Base-by-base conservation (phyloP, 805 yeast genomes). In the Wickerhamomyces chaumierensis region DNA sequence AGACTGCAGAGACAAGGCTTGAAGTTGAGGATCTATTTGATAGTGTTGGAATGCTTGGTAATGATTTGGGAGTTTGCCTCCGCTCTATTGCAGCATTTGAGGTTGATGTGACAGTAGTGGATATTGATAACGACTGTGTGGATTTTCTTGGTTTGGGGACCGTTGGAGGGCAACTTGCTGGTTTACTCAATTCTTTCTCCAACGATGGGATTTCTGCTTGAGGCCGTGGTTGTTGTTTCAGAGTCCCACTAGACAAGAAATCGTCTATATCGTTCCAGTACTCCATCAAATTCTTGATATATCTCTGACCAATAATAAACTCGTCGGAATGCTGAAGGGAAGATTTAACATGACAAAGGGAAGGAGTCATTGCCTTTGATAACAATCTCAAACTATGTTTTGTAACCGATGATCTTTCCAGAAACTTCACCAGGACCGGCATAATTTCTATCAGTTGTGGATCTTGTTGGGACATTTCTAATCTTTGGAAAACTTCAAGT, bases 281-380 rank as follows among this genome's bases (percentile, higher is more conserved):
- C 27, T 65, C 72, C 31, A 80, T 48, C 6, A 79, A 46, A 42
- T 72, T 75, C 39, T 66, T 69, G 17, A 77, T 57, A 40, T 71
- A 74, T 36, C 83, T 60, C 18, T 66, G 63, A 1, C 79, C 75
- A 15, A 79, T 64, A 7, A 71, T 62, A 7, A 68, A 45, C 35
- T 65, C 58, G 43, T 75, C 76, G 33, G 66, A 64, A 42, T 65
- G 69, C 39, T 55, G 55, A 18, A 61, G 48, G 4, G 68, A 62
- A 3, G 63, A 50, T 27, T 58, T 59, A 46, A 71, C 72, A 34
- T 79, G 79, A 40, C 79, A 68, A 25, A 81, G 47, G 13, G 80
- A 68, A 16, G 78, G 74, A 13, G 53, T 47, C 3, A 52, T 36
- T 0, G 55, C 39, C 37, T 48, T 55, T 2, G 49, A 33, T 2